Evolutionary conservation across 495 filamentous ascomycete species (phyloP), one percentile per base, ranked within the genome.

Genomic region (Lasiosphaeriaceae sp.): DNA sequence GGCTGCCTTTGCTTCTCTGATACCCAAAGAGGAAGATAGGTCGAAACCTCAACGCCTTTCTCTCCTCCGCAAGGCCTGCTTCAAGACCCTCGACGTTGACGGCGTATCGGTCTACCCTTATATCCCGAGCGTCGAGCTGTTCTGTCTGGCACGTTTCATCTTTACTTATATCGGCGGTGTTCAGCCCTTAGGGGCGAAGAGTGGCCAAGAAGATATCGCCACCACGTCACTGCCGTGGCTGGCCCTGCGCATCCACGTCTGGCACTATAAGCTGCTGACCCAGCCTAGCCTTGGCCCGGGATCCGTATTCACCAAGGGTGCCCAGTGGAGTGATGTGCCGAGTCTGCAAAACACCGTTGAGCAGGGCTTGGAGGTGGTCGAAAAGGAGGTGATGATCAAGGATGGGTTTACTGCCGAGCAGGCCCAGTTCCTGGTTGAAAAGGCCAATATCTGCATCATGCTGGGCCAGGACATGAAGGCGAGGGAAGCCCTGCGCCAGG

Each of bases 211-310:
- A 1, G 60, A 52, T 5, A 31, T 31, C 26, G 60, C 63, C 3
- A 64, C 57, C 1, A 57, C 64, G 48, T 62, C 59, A 3, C 51
- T 69, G 24, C 71, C 70, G 43, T 84, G 82, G 83, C 69, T 66
- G 16, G 80, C 83, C 35, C 65, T 96, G 63, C 78, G 93, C 29
- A 79, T 89, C 54, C 87, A 90, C 60, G 90, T 92, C 54, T 81
- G 89, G 66, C 93, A 97, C 74, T 95, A 97, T 70, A 86, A 89
- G 63, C 80, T 97, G 57, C 79, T 99, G 2, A 86, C 86, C 0
- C 90, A 94, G 64, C 80, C 85, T 2, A 86, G 62, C 2, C 45
- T 91, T 0, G 83, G 86, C 1, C 81, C 82, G 0, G 75, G 74
- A 19, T 71, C 69, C 0, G 60, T 69, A 0, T 77, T 77, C 39